Evolutionary conservation across 1,139 yeast species (phyloP), one percentile per base, ranked within the genome.

Genomic region (Debaryomyces subglobosus): DNA sequence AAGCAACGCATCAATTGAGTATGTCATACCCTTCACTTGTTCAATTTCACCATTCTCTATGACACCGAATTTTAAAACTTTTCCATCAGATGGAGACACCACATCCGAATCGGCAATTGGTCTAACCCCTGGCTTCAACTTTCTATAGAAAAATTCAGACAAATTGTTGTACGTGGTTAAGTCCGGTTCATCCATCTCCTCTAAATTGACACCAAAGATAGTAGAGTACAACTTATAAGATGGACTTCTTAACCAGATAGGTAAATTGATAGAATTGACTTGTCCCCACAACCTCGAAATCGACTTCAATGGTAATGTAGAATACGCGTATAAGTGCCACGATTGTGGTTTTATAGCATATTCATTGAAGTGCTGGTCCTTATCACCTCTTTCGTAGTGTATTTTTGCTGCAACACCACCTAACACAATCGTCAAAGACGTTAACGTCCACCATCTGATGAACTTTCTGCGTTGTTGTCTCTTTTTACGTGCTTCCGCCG

Each of bases 11-110:
- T 89, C 95, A 13, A 94, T 79, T 1, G 96, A 86, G 65, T 95
- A 95, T 0, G 96, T 89, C 80, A 94, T 82, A 7, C 99, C 99
- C 69, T 95, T 95, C 43, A 95, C 98, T 65, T 94, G 98, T 68
- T 94, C 98, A 51, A 95, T 91, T 58, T 87, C 89, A 37, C 96
- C 96, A 56, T 85, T 78, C 49, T 85, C 86, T 46, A 92, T 90
- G 24, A 82, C 74, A 38, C 99, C 99, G 56, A 89, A 79, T 59
- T 90, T 92, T 52, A 95, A 73, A 7, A 95, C 86, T 56, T 82
- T 86, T 25, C 99, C 99, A 67, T 95, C 99, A 44, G 97, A 85
- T 2, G 99, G 99, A 33, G 96, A 86, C 7, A 87, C 96, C 47
- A 94, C 68, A 49, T 83, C 82, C 7, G 85, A 74, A 16, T 79